Percentiles rank a stretch among this genome's conserved stretches.
phyloP scores from a whole-genome alignment of 164 flowering plant species.

The Macadamia tetraphylla region DNA sequence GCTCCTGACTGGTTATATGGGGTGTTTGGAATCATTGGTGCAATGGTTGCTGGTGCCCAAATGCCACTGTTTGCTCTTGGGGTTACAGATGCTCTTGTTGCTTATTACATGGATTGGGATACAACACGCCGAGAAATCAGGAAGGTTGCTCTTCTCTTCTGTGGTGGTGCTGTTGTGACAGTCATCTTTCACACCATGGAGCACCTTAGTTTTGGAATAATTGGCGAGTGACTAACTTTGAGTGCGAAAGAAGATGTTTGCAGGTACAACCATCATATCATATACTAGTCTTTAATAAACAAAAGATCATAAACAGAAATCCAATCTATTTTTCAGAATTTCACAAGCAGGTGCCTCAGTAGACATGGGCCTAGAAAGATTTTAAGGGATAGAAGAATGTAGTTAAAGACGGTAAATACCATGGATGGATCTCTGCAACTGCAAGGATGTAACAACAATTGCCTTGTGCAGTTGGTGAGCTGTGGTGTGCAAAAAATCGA shows the following conservation, averaged over 20 bases:
- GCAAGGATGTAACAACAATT: no score
- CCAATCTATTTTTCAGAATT: not conserved
- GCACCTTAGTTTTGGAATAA: slow-evolving; percentile 75
- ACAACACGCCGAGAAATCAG: slow-evolving; percentile 58
- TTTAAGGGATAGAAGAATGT: no score
- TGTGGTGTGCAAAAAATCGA: no score
- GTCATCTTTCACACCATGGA: slow-evolving; percentile 58
- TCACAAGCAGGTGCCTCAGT: no score
- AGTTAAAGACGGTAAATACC: no score
- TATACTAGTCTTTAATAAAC: no score
- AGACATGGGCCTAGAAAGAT: no score
- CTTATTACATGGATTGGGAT: slow-evolving; percentile 93
- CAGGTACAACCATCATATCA: slow-evolving; percentile 38
- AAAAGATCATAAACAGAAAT: no score
- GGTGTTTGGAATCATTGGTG: slow-evolving; percentile 55
- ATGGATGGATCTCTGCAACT: no score
- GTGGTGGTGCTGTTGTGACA: slow-evolving; percentile 60
- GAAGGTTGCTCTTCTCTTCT: slow-evolving; percentile 69
- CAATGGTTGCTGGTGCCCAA: slow-evolving; percentile 72
- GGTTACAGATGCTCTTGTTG: slow-evolving; percentile 79
- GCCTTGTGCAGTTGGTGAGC: no score
- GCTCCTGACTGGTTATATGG: slow-evolving; percentile 81
- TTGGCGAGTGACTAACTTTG: slow-evolving; percentile 95
- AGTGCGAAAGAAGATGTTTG: slow-evolving; percentile 78
- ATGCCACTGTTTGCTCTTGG: slow-evolving; percentile 98